Percentiles rank a stretch among this genome's conserved stretches.
phyloP scores from a whole-genome alignment of 2,329 filamentous ascomycete genomes.

The Beauveria asiatica region DNA sequence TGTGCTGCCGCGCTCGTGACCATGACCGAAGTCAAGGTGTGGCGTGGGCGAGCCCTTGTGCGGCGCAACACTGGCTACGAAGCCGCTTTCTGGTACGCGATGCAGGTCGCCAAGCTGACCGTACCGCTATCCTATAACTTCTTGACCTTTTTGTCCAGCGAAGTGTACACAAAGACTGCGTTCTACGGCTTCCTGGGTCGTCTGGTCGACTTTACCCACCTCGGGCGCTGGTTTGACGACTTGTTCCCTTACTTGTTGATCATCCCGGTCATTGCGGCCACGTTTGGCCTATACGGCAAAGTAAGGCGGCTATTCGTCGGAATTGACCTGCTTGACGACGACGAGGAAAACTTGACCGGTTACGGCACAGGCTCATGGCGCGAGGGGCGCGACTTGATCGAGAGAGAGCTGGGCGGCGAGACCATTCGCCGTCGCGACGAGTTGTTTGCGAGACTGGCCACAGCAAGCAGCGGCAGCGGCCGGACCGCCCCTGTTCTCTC shows the following conservation, averaged over 20 bases:
- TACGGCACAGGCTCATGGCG: slow-evolving; percentile 81
- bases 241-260: slow-evolving; percentile 85
- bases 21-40: slow-evolving; percentile 91
- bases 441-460: slow-evolving; percentile 27
- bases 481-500: slow-evolving; percentile 40
- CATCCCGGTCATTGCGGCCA: slow-evolving; percentile 72
- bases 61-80: slow-evolving; percentile 86
- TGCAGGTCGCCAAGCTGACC: slow-evolving; percentile 84
- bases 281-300: slow-evolving; percentile 84
- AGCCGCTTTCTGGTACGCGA: slow-evolving; percentile 90
- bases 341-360: slow-evolving; percentile 54
- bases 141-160: slow-evolving; percentile 71
- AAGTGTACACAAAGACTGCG: slow-evolving; percentile 65
- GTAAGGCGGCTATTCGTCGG: slow-evolving; percentile 75
- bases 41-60: slow-evolving; percentile 88
- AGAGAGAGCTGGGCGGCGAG: slow-evolving; percentile 67
- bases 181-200: slow-evolving; percentile 84
- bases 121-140: slow-evolving; percentile 96
- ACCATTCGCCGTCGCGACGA: slow-evolving; percentile 43
- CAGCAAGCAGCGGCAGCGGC: slow-evolving; percentile 16
- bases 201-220: slow-evolving; percentile 71
- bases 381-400: slow-evolving; percentile 83
- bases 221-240: slow-evolving; percentile 77
- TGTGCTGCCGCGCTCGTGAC: slow-evolving; percentile 79
- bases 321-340: slow-evolving; percentile 64